These are phyloP conservation scores for Diddensiella transvaalensis DNA, from an alignment of 805 yeast genomes.

Conservation along the genomic window DNA sequence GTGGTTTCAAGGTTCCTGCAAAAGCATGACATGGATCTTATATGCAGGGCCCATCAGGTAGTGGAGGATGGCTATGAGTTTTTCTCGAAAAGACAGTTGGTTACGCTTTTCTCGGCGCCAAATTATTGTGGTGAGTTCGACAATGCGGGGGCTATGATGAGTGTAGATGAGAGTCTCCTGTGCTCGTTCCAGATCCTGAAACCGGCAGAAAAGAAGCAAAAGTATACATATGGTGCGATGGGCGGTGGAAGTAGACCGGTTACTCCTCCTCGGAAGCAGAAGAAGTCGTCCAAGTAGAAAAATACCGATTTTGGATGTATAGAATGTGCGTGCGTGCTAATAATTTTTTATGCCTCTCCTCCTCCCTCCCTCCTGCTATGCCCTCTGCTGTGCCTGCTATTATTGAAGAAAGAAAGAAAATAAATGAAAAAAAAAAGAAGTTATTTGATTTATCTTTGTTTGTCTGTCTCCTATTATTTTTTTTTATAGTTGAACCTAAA, in stretches of 20 bases:
- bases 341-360: no score
- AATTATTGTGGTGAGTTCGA: slow-evolving; percentile 99
- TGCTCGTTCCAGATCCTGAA: slow-evolving; percentile 91
- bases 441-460: no score
- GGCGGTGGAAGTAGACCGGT: slow-evolving; percentile 48
- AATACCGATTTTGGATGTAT: neutral
- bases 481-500: neutral
- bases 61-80: slow-evolving; percentile 99
- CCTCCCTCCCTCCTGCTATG: no score
- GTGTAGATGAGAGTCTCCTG: slow-evolving; percentile 91
- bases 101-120: slow-evolving; percentile 93
- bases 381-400: no score
- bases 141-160: slow-evolving; percentile 99
- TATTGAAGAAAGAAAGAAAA: no score
- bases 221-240: slow-evolving; percentile 43
- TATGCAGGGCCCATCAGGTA: slow-evolving; percentile 98
- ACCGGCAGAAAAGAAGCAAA: slow-evolving; percentile 95
- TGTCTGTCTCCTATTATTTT: no score
- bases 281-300: slow-evolving; percentile 16
- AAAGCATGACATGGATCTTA: slow-evolving; percentile 96
- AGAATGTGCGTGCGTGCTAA: no score
- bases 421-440: no score
- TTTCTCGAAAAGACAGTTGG: slow-evolving; percentile 92
- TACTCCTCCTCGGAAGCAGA: slow-evolving; percentile 54
- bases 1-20: slow-evolving; percentile 94